Conservation (phyloP, 805 yeast species). For the Suhomyces tanzawaensis region DNA sequence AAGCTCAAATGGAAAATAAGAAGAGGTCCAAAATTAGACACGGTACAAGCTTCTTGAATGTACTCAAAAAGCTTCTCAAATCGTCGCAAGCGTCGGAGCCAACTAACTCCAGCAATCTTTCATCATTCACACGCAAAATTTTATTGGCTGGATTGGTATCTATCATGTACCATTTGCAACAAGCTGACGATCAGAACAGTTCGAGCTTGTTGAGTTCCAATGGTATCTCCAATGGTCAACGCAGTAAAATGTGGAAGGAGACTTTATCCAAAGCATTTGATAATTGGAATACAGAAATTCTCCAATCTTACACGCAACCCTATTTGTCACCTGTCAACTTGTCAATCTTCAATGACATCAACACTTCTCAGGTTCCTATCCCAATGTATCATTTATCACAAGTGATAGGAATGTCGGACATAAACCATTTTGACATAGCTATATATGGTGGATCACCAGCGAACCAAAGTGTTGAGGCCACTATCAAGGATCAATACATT, state of each 20-base stretch:
- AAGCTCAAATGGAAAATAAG: slow-evolving; percentile 8
- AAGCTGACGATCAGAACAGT: slow-evolving; percentile 61
- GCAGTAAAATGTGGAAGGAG: slow-evolving; percentile 64
- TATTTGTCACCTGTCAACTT: slow-evolving; percentile 7
- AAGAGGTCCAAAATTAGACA: slow-evolving; percentile 10
- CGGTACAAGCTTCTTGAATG: slow-evolving; percentile 46
- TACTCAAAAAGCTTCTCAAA: slow-evolving; percentile 56
- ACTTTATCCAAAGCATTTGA: slow-evolving; percentile 67
- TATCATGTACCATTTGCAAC: slow-evolving; percentile 70
- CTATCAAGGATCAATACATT: slow-evolving; percentile 31
- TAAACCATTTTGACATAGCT: slow-evolving; percentile 75
- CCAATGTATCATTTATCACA: slow-evolving; percentile 75
- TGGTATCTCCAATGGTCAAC: slow-evolving; percentile 15
- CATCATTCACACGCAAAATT: slow-evolving; percentile 63
- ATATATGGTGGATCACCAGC: slow-evolving; percentile 81
- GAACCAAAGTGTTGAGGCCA: slow-evolving; percentile 56
- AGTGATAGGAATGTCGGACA: slow-evolving; percentile 55
- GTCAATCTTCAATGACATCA: slow-evolving; percentile 14
- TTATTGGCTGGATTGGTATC: slow-evolving; percentile 66
- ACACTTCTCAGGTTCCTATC: slow-evolving; percentile 19
- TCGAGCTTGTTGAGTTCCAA: slow-evolving; percentile 28
- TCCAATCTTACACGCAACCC: slow-evolving; percentile 20
- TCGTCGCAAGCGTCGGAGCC: slow-evolving; percentile 37
- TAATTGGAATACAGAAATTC: slow-evolving; percentile 56
- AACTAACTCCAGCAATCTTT: slow-evolving; percentile 13